phyloP scores from a whole-genome alignment of 345 rosid species.

The Balakata baccata region DNA sequence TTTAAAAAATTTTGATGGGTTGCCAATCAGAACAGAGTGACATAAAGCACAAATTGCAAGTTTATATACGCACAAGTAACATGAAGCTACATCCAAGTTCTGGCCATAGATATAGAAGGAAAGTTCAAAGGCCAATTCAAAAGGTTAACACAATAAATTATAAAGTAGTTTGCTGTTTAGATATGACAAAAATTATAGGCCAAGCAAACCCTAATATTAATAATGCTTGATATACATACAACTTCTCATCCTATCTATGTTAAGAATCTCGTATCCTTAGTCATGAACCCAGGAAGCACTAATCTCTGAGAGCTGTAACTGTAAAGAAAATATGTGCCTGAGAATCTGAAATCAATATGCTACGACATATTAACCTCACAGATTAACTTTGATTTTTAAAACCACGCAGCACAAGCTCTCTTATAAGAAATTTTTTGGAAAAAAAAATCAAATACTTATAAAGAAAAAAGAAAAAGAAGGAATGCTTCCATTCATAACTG shows the following conservation, averaged over 20 bases:
- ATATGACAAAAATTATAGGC: neutral
- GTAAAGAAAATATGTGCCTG: neutral
- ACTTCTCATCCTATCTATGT: neutral
- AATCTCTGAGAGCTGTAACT: neutral
- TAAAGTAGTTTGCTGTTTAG: neutral
- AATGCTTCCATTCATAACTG: neutral
- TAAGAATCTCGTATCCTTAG: neutral
- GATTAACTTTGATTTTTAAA: neutral
- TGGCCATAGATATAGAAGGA: neutral
- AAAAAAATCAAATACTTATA: neutral
- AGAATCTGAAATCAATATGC: neutral
- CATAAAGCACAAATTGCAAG: neutral
- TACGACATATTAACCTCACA: neutral
- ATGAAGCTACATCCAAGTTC: neutral
- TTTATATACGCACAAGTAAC: neutral
- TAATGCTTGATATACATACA: neutral
- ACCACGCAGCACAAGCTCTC: neutral
- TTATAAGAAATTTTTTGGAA: neutral
- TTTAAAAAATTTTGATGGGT: neutral
- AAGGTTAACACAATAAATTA: neutral
- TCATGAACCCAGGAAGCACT: neutral
- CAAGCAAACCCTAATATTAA: neutral
- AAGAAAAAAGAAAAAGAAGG: no score
- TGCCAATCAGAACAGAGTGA: neutral
- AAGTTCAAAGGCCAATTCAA: neutral